Evolutionary conservation across 805 yeast genomes (phyloP).

Genomic region (Pichia eremophila): DNA sequence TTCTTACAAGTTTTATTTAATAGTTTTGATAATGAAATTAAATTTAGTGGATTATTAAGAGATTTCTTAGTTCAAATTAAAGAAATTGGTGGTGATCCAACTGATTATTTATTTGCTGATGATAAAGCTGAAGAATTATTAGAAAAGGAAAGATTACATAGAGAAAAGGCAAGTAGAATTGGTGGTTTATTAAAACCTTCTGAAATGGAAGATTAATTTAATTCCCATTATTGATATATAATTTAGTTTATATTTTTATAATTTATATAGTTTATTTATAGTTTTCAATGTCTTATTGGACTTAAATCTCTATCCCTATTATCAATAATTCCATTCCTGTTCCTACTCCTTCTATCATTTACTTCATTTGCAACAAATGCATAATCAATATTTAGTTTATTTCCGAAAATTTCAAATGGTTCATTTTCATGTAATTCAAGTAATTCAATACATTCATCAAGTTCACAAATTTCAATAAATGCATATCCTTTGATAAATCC

Average conservation of each 20-base stretch:
- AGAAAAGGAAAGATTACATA: slow-evolving; percentile 61
- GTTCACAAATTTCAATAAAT: slow-evolving; percentile 26
- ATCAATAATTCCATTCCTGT: background rate
- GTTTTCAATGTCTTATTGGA: background rate
- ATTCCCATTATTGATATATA: too few species aligned
- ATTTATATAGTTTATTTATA: too few species aligned
- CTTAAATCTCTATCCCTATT: slow-evolving; percentile 2
- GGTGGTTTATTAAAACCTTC: slow-evolving; percentile 94
- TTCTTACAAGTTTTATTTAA: slow-evolving; percentile 71
- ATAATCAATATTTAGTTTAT: slow-evolving; percentile 25
- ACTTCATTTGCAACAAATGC: slow-evolving; percentile 26
- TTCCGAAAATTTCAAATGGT: slow-evolving; percentile 27
- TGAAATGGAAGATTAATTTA: slow-evolving; percentile 64
- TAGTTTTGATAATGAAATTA: slow-evolving; percentile 61
- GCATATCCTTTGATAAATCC: slow-evolving; percentile 38
- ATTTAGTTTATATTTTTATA: background rate
- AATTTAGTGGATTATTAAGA: slow-evolving; percentile 77
- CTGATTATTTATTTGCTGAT: slow-evolving; percentile 90
- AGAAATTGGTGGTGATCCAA: slow-evolving; percentile 91
- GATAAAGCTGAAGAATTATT: slow-evolving; percentile 72
- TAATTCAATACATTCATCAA: slow-evolving; percentile 28
- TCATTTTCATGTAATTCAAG: slow-evolving; percentile 17
- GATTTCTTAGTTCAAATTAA: slow-evolving; percentile 95
- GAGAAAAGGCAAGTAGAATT: slow-evolving; percentile 73
- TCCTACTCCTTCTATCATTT: too few species aligned